These are phyloP conservation scores for Fusarium paranaense DNA, from an alignment of 2,329 filamentous ascomycete genomes.

Conservation along the genomic window DNA sequence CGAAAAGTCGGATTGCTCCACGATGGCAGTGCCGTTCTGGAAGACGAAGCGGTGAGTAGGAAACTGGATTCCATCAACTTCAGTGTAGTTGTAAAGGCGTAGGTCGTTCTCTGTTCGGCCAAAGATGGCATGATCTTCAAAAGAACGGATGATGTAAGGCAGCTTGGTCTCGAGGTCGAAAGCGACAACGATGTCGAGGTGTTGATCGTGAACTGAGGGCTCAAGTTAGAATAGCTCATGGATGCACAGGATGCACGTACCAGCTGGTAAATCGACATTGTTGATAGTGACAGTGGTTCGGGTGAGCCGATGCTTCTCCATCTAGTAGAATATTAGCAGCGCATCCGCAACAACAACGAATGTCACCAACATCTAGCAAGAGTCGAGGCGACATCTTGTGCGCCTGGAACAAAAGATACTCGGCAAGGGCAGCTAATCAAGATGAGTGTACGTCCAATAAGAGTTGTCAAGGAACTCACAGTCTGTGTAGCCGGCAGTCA, in stretches of 20 bases:
- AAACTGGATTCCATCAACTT: conserved; percentile 14
- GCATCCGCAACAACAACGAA: not conserved
- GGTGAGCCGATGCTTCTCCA: not conserved
- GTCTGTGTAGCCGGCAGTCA: not conserved
- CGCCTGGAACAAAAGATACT: not conserved
- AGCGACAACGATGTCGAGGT: not conserved
- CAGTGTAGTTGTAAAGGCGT: conserved; percentile 17
- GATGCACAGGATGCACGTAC: not conserved
- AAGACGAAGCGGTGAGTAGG: conserved; percentile 6
- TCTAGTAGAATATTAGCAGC: not conserved
- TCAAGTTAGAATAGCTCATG: not conserved
- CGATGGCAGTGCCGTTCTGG: not conserved
- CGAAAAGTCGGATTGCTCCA: not conserved
- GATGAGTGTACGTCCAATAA: not conserved
- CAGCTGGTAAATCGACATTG: not conserved
- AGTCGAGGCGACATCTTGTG: not conserved
- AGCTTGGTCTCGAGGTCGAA: not conserved
- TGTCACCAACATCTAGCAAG: not conserved
- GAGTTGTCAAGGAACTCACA: not conserved
- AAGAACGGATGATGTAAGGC: not conserved
- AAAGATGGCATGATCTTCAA: conserved; percentile 11
- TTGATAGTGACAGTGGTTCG: not conserved
- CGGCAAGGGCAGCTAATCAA: not conserved
- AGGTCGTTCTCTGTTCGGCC: conserved; percentile 21
- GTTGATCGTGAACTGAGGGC: not conserved